Evolutionary conservation across 2,329 filamentous ascomycete genomes (phyloP).

Genomic region (Epichloe sylvatica): DNA sequence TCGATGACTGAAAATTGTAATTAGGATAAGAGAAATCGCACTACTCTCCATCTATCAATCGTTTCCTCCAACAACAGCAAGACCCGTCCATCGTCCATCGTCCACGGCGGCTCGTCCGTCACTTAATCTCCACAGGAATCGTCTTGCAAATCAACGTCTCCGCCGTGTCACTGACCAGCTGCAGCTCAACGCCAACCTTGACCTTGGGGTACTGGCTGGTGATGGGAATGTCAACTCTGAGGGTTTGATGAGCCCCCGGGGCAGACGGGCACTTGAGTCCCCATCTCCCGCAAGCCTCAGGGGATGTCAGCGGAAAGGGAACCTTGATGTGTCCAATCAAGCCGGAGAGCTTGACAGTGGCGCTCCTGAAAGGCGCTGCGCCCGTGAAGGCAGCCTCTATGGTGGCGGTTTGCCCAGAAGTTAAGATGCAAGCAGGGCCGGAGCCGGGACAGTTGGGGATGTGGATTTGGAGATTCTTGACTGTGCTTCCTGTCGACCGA

Average conservation of each 20-base stretch:
- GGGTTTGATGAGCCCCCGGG: neutral
- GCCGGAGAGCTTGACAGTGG: neutral
- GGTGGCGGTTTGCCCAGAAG: neutral
- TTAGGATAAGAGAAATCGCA: too few species aligned
- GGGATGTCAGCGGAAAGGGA: neutral
- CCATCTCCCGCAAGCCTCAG: slow-evolving; percentile 3
- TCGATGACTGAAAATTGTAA: too few species aligned
- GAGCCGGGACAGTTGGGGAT: slow-evolving; percentile 5
- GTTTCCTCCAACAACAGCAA: neutral
- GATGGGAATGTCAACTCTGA: neutral
- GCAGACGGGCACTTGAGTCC: slow-evolving; percentile 2
- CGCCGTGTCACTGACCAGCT: neutral
- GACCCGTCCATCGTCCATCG: neutral
- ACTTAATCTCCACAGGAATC: slow-evolving; percentile 3
- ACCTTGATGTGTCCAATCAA: neutral
- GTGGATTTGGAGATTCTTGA: slow-evolving; percentile 1
- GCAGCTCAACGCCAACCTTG: neutral
- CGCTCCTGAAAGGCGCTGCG: neutral
- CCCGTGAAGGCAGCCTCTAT: slow-evolving; percentile 1
- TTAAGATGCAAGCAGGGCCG: neutral
- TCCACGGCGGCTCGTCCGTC: neutral
- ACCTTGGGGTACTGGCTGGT: neutral
- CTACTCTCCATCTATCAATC: too few species aligned
- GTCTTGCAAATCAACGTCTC: slow-evolving; percentile 1
- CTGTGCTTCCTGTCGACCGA: slow-evolving; percentile 1